Conservation (phyloP, 805 yeast species). For the Lachancea mirantina region DNA sequence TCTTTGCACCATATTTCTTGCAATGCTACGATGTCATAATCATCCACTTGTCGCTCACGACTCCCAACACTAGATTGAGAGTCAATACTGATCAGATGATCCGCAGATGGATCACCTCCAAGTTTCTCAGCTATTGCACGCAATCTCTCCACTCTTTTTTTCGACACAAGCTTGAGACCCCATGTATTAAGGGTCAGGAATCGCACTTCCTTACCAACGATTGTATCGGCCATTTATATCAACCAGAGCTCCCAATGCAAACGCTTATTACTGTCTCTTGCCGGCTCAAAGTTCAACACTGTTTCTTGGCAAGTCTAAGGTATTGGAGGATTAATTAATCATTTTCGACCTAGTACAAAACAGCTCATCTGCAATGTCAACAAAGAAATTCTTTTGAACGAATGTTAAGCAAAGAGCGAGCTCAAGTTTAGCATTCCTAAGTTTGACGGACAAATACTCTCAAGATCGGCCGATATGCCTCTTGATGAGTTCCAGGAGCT, state of each 20-base stretch:
- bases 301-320: too few species aligned
- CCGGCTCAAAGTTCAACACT: too few species aligned
- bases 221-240: conserved; percentile 2
- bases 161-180: conserved; percentile 88
- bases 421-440: conserved; percentile 1
- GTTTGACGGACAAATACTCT: not conserved
- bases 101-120: conserved; percentile 27
- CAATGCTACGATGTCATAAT: conserved; percentile 81
- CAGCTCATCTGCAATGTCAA: not conserved
- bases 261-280: too few species aligned
- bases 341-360: not conserved
- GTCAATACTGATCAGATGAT: conserved; percentile 17
- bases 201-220: conserved; percentile 10
- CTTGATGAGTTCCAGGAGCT: conserved; percentile 33
- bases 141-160: conserved; percentile 55
- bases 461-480: conserved; percentile 11
- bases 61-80: conserved; percentile 3
- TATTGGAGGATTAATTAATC: too few species aligned
- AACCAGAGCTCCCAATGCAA: too few species aligned
- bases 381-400: not conserved
- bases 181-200: conserved; percentile 72
- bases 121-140: conserved; percentile 65
- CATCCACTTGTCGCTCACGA: conserved; percentile 15
- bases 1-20: conserved; percentile 89
- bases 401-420: not conserved